phyloP scores from a whole-genome alignment of 192 early-diverging fungal genomes.

The Coemansia sp. region DNA sequence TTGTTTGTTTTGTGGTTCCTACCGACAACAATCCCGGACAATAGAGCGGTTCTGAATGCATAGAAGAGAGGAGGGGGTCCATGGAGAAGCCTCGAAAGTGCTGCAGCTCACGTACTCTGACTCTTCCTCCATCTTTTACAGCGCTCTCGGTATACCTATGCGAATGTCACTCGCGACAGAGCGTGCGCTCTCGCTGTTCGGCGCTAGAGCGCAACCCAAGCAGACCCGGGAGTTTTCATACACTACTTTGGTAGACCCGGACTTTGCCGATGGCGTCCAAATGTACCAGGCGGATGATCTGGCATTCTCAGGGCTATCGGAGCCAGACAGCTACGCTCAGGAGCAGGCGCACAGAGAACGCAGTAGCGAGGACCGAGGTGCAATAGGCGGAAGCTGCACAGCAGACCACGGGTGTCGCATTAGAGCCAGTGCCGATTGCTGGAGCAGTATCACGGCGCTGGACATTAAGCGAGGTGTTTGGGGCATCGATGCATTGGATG shows the following conservation, averaged over 20 bases:
- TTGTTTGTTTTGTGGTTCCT: not conserved
- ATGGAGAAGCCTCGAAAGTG: too few relatives aligned
- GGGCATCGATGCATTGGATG: not conserved
- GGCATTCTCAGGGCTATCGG: not conserved
- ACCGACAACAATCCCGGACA: not conserved
- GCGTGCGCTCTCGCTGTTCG: not conserved
- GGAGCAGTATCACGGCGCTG: slow-evolving; percentile 3
- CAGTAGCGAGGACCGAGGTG: not conserved
- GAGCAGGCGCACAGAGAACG: not conserved
- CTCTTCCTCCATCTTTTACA: not conserved
- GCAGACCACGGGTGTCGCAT: not conserved
- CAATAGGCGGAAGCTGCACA: not conserved
- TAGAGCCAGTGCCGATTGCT: not conserved
- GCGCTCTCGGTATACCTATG: not conserved
- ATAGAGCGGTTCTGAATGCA: not conserved
- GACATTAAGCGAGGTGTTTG: not conserved
- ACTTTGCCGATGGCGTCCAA: slow-evolving; percentile 1
- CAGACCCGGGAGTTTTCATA: slow-evolving; percentile 16
- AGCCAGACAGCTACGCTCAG: not conserved
- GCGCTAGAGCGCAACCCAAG: slow-evolving; percentile 5
- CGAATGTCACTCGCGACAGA: not conserved
- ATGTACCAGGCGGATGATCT: slow-evolving; percentile 20
- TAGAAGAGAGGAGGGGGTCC: too few relatives aligned
- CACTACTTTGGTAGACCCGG: slow-evolving; percentile 12
- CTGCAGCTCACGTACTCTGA: not conserved